Conservation (phyloP, 2,329 filamentous ascomycete genomes). For the Trichoderma polysporum region DNA sequence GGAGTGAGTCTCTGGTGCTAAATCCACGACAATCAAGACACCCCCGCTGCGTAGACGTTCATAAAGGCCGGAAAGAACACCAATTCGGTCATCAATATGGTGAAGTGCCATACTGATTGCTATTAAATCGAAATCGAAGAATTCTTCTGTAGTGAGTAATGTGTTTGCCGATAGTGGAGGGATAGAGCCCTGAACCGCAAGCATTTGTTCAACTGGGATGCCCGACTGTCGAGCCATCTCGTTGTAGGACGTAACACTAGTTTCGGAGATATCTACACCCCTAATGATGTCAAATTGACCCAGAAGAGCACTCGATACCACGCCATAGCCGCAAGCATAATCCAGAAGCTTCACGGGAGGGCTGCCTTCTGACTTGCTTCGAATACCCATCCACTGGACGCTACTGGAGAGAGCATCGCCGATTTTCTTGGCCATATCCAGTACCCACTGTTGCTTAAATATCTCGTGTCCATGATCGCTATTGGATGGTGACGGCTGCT, state of each 20-base stretch:
- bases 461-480: neutral
- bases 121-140: neutral
- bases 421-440: neutral
- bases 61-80: neutral
- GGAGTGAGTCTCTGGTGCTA: neutral
- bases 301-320: neutral
- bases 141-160: neutral
- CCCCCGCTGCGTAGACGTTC: slow-evolving; percentile 1
- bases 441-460: neutral
- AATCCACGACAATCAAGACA: slow-evolving; percentile 3
- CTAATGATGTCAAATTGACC: slow-evolving; percentile 1
- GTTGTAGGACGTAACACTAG: neutral
- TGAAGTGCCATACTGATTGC: slow-evolving; percentile 9
- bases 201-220: neutral
- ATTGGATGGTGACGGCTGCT: neutral
- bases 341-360: neutral
- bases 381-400: slow-evolving; percentile 2
- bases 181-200: neutral
- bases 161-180: neutral
- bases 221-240: slow-evolving; percentile 2
- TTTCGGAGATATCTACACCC: slow-evolving; percentile 3
- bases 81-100: neutral
- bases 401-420: neutral
- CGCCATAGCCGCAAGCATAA: slow-evolving; percentile 1
- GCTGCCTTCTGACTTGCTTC: neutral